phyloP scores from a whole-genome alignment of 2,329 filamentous ascomycete species.

The Orbilia javanica region DNA sequence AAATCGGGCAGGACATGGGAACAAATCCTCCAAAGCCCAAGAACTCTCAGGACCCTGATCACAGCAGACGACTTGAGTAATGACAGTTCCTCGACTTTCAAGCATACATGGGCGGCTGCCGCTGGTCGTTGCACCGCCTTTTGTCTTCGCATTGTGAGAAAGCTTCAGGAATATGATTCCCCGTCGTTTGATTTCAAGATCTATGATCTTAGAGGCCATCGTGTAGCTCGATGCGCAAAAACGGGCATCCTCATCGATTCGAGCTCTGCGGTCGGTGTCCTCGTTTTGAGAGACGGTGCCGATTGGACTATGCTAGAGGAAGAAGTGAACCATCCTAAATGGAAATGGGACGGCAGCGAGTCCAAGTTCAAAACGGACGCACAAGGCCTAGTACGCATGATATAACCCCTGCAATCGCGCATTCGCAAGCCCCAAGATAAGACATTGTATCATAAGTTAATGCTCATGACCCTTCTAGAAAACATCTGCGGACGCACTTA shows the following conservation, averaged over 20 bases:
- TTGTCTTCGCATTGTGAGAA: not conserved
- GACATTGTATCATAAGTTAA: not conserved
- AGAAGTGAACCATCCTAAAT: not conserved
- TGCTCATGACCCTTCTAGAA: not conserved
- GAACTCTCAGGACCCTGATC: not conserved
- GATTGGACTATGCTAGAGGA: not conserved
- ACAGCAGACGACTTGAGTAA: not conserved
- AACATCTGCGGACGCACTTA: not conserved
- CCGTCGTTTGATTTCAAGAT: not conserved
- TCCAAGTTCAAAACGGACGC: not conserved
- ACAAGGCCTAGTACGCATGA: not conserved
- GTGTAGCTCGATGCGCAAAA: not conserved
- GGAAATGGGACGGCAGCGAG: not conserved
- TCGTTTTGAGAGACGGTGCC: not conserved
- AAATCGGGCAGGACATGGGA: too few species aligned
- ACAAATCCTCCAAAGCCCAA: not conserved
- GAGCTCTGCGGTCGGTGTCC: not conserved
- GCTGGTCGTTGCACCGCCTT: not conserved
- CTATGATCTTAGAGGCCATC: not conserved
- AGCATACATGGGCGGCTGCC: not conserved
- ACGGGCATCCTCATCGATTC: not conserved
- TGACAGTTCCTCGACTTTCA: not conserved
- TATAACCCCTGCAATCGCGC: too few species aligned
- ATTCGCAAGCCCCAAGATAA: too few species aligned
- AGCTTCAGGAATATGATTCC: not conserved